phyloP scores from a whole-genome alignment of 495 filamentous ascomycete genomes.

The Hyphodiscus hymeniophilus region DNA sequence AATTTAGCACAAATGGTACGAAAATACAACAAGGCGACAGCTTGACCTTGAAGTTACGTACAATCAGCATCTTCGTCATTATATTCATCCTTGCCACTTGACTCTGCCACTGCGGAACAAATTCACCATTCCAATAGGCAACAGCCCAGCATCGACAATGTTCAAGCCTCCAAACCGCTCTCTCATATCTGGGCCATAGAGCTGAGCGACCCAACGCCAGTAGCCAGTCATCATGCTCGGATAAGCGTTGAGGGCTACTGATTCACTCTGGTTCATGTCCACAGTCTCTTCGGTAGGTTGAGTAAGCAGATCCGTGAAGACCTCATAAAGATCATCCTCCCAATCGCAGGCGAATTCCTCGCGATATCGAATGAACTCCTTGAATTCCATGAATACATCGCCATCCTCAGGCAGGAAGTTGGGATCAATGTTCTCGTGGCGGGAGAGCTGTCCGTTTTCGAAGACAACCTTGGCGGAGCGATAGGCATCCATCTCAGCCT shows the following conservation, averaged over 20 bases:
- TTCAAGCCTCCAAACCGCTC: slow-evolving; percentile 51
- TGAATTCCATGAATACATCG: slow-evolving; percentile 41
- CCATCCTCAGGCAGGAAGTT: slow-evolving; percentile 24
- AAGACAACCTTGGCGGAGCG: slow-evolving; percentile 34
- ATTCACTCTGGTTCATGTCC: slow-evolving; percentile 39
- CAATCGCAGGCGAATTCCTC: slow-evolving; percentile 35
- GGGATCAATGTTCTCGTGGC: slow-evolving; percentile 1
- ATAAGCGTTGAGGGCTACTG: slow-evolving; percentile 50
- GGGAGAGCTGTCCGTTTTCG: slow-evolving; percentile 27
- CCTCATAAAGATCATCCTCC: slow-evolving; percentile 6
- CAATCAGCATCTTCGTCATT: too few species aligned
- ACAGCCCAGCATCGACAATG: slow-evolving; percentile 50
- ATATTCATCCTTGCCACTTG: slow-evolving; percentile 42
- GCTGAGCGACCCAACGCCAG: slow-evolving; percentile 52
- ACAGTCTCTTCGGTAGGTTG: slow-evolving; percentile 8
- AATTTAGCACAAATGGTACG: too few species aligned
- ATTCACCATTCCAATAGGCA: slow-evolving; percentile 60
- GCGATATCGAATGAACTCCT: slow-evolving; percentile 43
- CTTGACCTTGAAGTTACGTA: too few species aligned
- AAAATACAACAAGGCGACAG: too few species aligned
- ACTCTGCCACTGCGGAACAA: slow-evolving; percentile 50
- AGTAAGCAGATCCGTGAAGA: slow-evolving; percentile 15
- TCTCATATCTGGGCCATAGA: slow-evolving; percentile 53
- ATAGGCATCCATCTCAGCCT: slow-evolving; percentile 39
- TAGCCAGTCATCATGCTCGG: slow-evolving; percentile 53